These are phyloP conservation scores for Trichophyton benhamiae DNA, from an alignment of 2,329 filamentous ascomycete genomes.

Conservation along the genomic window DNA sequence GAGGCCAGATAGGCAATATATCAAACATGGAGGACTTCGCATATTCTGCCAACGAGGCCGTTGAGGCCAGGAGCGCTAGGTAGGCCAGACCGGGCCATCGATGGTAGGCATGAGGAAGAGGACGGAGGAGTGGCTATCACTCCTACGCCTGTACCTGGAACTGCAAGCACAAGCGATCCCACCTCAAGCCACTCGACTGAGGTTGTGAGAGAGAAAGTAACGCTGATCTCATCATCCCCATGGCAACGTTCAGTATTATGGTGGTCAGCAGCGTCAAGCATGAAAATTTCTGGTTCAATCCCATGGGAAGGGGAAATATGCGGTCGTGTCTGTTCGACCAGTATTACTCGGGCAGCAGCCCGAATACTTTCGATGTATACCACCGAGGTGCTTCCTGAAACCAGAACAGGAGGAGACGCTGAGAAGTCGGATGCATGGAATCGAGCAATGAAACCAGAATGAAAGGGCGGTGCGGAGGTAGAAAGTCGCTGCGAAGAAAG, in stretches of 20 bases:
- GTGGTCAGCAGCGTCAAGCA: slow-evolving; percentile 27
- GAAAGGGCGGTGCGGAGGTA: slow-evolving; percentile 28
- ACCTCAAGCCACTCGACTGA: slow-evolving; percentile 46
- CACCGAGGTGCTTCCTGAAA: slow-evolving; percentile 48
- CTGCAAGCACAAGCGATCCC: slow-evolving; percentile 46
- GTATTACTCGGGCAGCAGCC: slow-evolving; percentile 62
- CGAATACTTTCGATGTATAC: slow-evolving; percentile 81
- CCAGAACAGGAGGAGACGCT: slow-evolving; percentile 38
- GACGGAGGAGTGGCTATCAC: slow-evolving; percentile 27
- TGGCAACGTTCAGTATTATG: slow-evolving; percentile 3
- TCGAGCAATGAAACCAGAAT: slow-evolving; percentile 56
- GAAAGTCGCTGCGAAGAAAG: slow-evolving; percentile 12
- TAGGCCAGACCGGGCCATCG: slow-evolving; percentile 24
- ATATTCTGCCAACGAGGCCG: slow-evolving; percentile 45
- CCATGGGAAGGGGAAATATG: slow-evolving; percentile 14
- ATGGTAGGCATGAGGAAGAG: slow-evolving; percentile 20
- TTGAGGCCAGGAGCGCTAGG: slow-evolving; percentile 43
- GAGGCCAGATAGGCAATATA: not conserved
- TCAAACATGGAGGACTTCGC: slow-evolving; percentile 21
- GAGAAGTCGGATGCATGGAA: slow-evolving; percentile 52
- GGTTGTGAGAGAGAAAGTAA: slow-evolving; percentile 47
- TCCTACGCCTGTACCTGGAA: slow-evolving; percentile 43
- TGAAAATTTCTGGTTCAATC: slow-evolving; percentile 32
- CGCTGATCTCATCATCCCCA: slow-evolving; percentile 24
- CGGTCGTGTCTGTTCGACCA: slow-evolving; percentile 31